Evolutionary conservation across 768 basidiomycete species (phyloP), one percentile per base, ranked within the genome.

Genomic region (Paxillus ammoniavirescens): DNA sequence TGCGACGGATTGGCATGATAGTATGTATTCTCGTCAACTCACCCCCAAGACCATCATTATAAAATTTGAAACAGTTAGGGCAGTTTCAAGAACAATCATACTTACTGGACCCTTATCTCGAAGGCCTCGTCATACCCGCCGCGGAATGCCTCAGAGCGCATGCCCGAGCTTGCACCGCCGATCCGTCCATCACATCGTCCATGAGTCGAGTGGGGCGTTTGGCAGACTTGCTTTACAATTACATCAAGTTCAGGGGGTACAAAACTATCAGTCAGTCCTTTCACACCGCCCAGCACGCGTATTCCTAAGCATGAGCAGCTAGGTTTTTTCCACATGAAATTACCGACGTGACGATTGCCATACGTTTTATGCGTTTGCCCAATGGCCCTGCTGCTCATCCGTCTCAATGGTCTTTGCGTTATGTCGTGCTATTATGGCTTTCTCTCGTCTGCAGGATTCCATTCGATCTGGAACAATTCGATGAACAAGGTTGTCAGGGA

Each of bases 271-370:
- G 96, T 96, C 61, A 75, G 86, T 79, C 46, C 59, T 47, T 58
- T 48, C 42, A 21, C 26, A 9, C 17, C 38, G 21, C 23, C 15
- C 40, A 28, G n/a, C 54, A 44, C 49, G 36, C 33, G 23, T 57
- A 31, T 54, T 61, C 57, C 53, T 65, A n/a, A 63, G 51, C 46
- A 55, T 58, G 44, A 50, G 17, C 65, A 99, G 96, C 89, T 57
- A 86, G 91, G 57, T 94, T 89, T 70, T 97, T 99, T 65, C 96
- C 96, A 40, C 96, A 98, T 65, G 87, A 93, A 64, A 80, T 97
- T 35, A 76, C 82, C 1, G 92, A 96, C 69, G 77, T 98, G 4
- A 80, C 84, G 0, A 79, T 91, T 47, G 88, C 87, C 0, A 72
- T 96, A 13, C 75, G 79, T 15, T 89, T 85, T 62, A 79, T 91